Evolutionary conservation across 768 basidiomycete species (phyloP).

Genomic region (Suillus alpinus): DNA sequence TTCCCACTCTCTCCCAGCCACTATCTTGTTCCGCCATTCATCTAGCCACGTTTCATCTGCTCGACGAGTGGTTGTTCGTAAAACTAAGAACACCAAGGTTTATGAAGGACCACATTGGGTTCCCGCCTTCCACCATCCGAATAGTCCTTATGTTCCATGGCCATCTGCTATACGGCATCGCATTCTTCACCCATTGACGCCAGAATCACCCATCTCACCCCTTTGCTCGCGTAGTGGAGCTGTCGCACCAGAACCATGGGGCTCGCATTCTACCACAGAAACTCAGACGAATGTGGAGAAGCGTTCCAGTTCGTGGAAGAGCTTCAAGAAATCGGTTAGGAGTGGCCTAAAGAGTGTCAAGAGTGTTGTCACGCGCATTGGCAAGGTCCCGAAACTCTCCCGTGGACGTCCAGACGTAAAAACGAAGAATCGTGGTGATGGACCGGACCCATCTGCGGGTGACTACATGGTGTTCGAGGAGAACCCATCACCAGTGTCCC

Average conservation of each 20-base stretch:
- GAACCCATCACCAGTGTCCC: constrained; percentile 7
- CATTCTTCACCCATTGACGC: constrained; percentile 37
- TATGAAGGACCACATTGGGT: constrained; percentile 31
- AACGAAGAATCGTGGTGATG: neutral
- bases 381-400: constrained; percentile 13
- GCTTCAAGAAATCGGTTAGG: constrained; percentile 30
- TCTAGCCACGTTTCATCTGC: constrained; percentile 16
- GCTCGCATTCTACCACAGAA: constrained; percentile 19
- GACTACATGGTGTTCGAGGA: constrained; percentile 2
- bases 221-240: constrained; percentile 37
- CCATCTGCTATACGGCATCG: constrained; percentile 39
- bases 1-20: constrained; percentile 13
- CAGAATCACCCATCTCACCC: constrained; percentile 35
- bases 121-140: constrained; percentile 45
- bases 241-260: constrained; percentile 41
- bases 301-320: constrained; percentile 27
- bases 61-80: constrained; percentile 10
- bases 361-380: constrained; percentile 17
- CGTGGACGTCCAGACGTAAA: neutral
- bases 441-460: constrained; percentile 4
- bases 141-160: constrained; percentile 58
- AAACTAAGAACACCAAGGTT: constrained; percentile 19
- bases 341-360: constrained; percentile 16
- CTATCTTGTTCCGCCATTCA: constrained; percentile 16
- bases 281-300: constrained; percentile 17